Conservation (phyloP, 2,329 filamentous ascomycete genomes). For the Mycogone perniciosa region DNA sequence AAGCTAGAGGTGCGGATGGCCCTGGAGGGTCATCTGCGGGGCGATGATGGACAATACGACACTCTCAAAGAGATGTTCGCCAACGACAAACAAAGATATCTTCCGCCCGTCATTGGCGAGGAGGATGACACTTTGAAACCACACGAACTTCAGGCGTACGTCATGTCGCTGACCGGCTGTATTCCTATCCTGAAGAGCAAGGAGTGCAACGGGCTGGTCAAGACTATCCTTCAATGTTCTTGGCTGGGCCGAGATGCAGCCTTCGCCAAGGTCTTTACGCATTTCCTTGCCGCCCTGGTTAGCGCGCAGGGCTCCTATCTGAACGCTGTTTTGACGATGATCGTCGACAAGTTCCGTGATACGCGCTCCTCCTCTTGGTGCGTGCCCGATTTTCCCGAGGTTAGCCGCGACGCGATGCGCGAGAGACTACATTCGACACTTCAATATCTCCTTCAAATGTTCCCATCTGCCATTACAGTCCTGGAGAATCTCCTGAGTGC, state of each 20-base stretch:
- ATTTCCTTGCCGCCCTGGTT: constrained; percentile 65
- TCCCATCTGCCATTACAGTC: constrained; percentile 69
- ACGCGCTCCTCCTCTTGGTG: constrained; percentile 40
- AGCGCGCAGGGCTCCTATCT: constrained; percentile 80
- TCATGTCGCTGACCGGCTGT: constrained; percentile 57
- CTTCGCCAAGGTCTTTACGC: constrained; percentile 61
- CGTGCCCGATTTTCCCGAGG: constrained; percentile 48
- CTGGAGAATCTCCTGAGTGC: constrained; percentile 60
- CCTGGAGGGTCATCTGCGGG: constrained; percentile 50
- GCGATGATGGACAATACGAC: constrained; percentile 55
- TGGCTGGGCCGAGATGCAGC: constrained; percentile 60
- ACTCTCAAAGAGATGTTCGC: constrained; percentile 54
- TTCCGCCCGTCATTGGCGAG: constrained; percentile 33
- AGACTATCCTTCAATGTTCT: constrained; percentile 51
- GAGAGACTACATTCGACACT: constrained; percentile 70
- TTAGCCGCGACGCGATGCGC: constrained; percentile 60
- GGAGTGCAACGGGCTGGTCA: constrained; percentile 53
- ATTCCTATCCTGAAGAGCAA: constrained; percentile 53
- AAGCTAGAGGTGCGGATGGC: constrained; percentile 50
- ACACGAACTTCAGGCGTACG: constrained; percentile 53
- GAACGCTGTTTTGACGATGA: constrained; percentile 66
- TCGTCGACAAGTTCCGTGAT: constrained; percentile 69
- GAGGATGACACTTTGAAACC: constrained; percentile 45
- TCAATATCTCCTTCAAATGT: constrained; percentile 68
- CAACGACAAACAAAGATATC: constrained; percentile 39